Base-by-base conservation (phyloP, 306 rosid genomes). In the Castanospermum australe region DNA sequence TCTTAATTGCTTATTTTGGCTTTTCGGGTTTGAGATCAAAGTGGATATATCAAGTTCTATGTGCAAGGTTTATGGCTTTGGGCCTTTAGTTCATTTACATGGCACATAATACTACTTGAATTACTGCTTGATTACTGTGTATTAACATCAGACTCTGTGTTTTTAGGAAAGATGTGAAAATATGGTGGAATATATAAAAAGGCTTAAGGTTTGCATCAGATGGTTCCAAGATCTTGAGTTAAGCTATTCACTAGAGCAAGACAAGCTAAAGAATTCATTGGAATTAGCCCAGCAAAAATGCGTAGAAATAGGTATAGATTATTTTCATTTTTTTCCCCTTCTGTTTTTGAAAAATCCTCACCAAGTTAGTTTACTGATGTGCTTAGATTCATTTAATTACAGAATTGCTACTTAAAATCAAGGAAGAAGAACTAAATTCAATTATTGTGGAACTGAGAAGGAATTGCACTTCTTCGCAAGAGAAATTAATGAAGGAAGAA, bases 191-290 rank as follows among this genome's bases (percentile, higher is more conserved):
- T 95, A 95, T 71, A 93, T 95, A 57, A 95, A 84, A 78, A 93
- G 94, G 94, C 94, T 95, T 57, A 95, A 93, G 79, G 84, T 90
- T 70, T 93, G 97, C 86, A 84, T 95, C 83, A 95, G 86, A 77
- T 95, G 99, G 99, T 93, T 95, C 78, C 99, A 95, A 93, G 99
- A 95, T 67, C 91, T 93, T 50, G 98, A 95, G 75, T 69, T 79
- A 39, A 88, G 88, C 88, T 95, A 91, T 84, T 83, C 94, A 21
- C 79, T 91, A 2, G 99, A 91, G 92, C 98, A 90, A 51, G 93
- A 90, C 71, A 91, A 80, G 81, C 51, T 95, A 45, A 89, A 84
- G 79, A 89, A 60, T 75, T 86, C 90, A 65, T 75, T 93, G 83
- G 94, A 91, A 28, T 79, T 90, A 24, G 82, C 96, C 9, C 91